phyloP scores from a whole-genome alignment of 1,139 yeast genomes.

The Geotrichum citri-aurantii region DNA sequence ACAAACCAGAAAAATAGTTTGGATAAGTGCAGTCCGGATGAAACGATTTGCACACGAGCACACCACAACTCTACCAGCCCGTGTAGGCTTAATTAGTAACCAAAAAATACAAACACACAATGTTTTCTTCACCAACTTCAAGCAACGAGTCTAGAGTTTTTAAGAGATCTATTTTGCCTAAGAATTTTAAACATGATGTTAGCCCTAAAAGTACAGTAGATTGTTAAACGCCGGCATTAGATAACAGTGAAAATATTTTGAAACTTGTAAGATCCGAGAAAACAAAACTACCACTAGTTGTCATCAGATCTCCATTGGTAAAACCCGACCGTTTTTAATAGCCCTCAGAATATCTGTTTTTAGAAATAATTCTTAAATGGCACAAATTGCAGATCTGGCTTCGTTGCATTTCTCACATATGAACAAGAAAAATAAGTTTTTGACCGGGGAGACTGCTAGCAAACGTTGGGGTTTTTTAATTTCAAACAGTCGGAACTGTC shows the following conservation, averaged over 20 bases:
- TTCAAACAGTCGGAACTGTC: neutral
- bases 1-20: neutral
- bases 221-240: neutral
- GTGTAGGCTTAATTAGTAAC: neutral
- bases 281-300: neutral
- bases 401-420: neutral
- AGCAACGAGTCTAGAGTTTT: neutral
- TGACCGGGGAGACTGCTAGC: neutral
- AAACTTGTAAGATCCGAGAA: neutral
- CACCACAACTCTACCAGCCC: neutral
- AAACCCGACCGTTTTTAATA: neutral
- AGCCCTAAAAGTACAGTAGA: neutral
- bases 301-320: neutral
- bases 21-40: neutral
- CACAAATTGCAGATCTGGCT: neutral
- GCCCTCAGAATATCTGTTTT: neutral
- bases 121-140: too few relatives aligned
- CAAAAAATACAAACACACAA: neutral
- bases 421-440: neutral
- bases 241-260: neutral
- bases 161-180: neutral
- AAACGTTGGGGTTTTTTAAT: neutral
- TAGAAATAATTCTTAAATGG: neutral
- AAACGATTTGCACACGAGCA: neutral
- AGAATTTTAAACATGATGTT: neutral